Conservation (phyloP, 257 asterid species). For the Haberlea rhodopensis region DNA sequence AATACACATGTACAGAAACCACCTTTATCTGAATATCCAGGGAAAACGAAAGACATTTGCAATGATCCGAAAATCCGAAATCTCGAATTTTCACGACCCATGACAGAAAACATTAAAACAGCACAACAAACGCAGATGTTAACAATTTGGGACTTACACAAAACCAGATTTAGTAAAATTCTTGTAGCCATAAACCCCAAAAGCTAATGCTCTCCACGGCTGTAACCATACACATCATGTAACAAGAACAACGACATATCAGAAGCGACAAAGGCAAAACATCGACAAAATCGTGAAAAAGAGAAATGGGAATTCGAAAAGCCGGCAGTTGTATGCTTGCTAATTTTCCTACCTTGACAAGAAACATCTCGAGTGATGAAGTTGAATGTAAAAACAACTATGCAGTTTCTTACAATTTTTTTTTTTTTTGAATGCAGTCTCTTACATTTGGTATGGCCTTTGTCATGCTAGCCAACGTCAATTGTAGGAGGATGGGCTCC, state of each 20-base stretch:
- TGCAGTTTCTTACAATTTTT: slow-evolving; percentile 19
- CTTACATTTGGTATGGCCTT: no score
- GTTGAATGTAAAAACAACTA: slow-evolving; percentile 30
- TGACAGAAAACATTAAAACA: neutral
- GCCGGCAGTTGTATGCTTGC: neutral
- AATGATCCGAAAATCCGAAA: neutral
- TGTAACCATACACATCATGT: slow-evolving; percentile 34
- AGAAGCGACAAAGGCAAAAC: slow-evolving; percentile 1
- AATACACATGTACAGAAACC: neutral
- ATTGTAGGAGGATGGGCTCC: no score
- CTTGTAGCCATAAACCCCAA: slow-evolving; percentile 74
- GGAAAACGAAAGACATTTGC: slow-evolving; percentile 1
- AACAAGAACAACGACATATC: slow-evolving; percentile 9
- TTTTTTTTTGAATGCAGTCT: no score
- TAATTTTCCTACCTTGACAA: slow-evolving; percentile 50
- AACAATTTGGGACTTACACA: slow-evolving; percentile 38
- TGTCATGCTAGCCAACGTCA: no score
- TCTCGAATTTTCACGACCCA: slow-evolving; percentile 12
- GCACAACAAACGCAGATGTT: neutral
- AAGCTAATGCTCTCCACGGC: slow-evolving; percentile 72
- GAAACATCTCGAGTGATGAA: slow-evolving; percentile 56
- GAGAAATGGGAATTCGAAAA: neutral
- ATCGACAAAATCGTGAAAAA: neutral
- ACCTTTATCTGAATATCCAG: neutral
- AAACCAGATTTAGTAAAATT: slow-evolving; percentile 80